Evolutionary conservation across 176 grass and related monocot genomes (phyloP).

Genomic region (Eleusine indica): DNA sequence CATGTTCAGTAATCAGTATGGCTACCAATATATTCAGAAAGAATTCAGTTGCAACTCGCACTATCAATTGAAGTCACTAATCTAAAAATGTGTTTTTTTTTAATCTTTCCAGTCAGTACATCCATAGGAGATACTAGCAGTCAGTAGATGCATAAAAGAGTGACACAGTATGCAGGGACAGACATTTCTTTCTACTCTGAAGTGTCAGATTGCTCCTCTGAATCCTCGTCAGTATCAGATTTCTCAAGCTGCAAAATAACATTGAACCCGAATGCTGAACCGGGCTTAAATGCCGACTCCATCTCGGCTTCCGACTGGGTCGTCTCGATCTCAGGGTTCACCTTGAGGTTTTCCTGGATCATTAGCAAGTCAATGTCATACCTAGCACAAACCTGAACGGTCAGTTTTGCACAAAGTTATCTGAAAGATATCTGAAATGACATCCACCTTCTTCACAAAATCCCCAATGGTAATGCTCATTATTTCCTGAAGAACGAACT

Average conservation of each 20-base stretch:
- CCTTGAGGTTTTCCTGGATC: slow-evolving; percentile 60
- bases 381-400: not conserved
- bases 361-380: slow-evolving; percentile 16
- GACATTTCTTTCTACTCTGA: slow-evolving; percentile 17
- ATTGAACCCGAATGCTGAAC: slow-evolving; percentile 59
- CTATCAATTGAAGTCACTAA: slow-evolving; percentile 1
- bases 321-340: slow-evolving; percentile 64
- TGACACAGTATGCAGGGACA: not conserved
- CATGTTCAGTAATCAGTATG: slow-evolving; percentile 3
- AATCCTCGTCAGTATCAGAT: slow-evolving; percentile 36
- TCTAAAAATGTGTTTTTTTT: not conserved
- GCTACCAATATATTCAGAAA: slow-evolving; percentile 34
- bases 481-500: slow-evolving; percentile 75
- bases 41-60: slow-evolving; percentile 28
- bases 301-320: slow-evolving; percentile 58
- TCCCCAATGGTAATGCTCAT: slow-evolving; percentile 64
- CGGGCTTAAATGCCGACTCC: slow-evolving; percentile 58
- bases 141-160: slow-evolving; percentile 15
- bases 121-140: not conserved
- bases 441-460: slow-evolving; percentile 65
- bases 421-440: slow-evolving; percentile 11
- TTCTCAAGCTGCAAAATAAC: slow-evolving; percentile 55
- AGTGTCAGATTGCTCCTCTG: slow-evolving; percentile 22
- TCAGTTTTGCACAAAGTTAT: not conserved
- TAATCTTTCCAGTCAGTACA: slow-evolving; percentile 19